Evolutionary conservation across 345 rosid genomes (phyloP), one percentile per base, ranked within the genome.

Genomic region (Litchi chinensis): DNA sequence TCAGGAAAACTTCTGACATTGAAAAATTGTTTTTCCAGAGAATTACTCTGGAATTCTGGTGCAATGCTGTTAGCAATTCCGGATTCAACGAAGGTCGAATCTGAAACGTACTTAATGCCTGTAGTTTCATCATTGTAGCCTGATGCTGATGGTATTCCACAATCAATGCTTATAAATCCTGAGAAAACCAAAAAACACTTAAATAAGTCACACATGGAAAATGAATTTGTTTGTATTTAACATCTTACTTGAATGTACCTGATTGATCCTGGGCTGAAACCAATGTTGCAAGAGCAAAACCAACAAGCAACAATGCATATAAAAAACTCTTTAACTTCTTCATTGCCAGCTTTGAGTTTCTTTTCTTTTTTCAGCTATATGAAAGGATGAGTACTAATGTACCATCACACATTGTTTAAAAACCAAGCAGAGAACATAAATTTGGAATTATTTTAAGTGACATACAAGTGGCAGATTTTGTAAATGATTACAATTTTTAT

Each of bases 81-180:
- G 3, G 74, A 24, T 8, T 56, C 74, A 0, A 18, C 6, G 44
- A 81, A 81, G 39, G 43, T 70, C 6, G 68, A 40, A 46, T 77
- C 83, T 0, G 83, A 66, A 43, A 76, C 40, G 46, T 81, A 81
- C 11, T 19, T 21, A 8, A 81, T n/a, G 21, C 54, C 50, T 8
- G 83, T 80, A 4, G 0, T 39, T 9, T 28, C 18, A 46, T 81
- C 80, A 0, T 16, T 32, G 15, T 72, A 71, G n/a, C 21, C 57
- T 0, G 68, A 57, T 19, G 28, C 74, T 3, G 48, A 59, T 19
- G 76, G 54, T 18, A 65, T n/a, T 1, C 83, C 83, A 40, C 83
- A 81, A 59, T 81, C 83, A 50, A 81, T 71, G 48, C 72, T 80
- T 39, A 80, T 63, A 67, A 80, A 80, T 2, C 83, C 83, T 80